Percentiles rank a stretch among this genome's conserved stretches.
These are phyloP conservation scores for Fusarium begoniae DNA, from an alignment of 2,329 filamentous ascomycete species.

Conservation along the genomic window DNA sequence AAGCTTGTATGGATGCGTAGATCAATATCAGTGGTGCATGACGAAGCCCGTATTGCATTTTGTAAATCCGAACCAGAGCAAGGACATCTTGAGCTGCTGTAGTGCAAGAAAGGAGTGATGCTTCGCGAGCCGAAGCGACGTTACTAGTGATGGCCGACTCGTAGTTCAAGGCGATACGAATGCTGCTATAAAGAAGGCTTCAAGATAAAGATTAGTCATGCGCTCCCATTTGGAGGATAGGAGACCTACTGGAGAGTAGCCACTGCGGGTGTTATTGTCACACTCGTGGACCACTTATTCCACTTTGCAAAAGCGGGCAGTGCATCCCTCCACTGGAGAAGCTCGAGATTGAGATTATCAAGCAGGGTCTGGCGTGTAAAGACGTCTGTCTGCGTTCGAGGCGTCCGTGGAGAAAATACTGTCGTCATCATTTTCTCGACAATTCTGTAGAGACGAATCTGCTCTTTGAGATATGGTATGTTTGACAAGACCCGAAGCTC, in stretches of 20 bases:
- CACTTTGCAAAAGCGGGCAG: background rate
- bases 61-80: background rate
- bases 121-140: background rate
- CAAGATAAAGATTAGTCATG: fast-evolving
- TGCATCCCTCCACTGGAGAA: background rate
- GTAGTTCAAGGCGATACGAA: background rate
- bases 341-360: background rate
- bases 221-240: too few relatives aligned
- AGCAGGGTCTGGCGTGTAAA: background rate
- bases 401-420: background rate
- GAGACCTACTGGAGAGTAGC: background rate
- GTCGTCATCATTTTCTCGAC: slow-evolving; percentile 1
- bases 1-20: background rate
- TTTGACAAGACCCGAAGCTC: background rate
- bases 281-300: background rate
- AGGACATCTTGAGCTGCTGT: background rate
- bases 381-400: background rate
- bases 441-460: background rate
- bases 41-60: background rate
- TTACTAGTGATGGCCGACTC: background rate
- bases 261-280: background rate
- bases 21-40: slow-evolving; percentile 4
- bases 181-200: background rate
- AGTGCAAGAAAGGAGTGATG: background rate
- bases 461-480: slow-evolving; percentile 1